Conservation (phyloP, 768 basidiomycete species). For the Termitomyces sp. region DNA sequence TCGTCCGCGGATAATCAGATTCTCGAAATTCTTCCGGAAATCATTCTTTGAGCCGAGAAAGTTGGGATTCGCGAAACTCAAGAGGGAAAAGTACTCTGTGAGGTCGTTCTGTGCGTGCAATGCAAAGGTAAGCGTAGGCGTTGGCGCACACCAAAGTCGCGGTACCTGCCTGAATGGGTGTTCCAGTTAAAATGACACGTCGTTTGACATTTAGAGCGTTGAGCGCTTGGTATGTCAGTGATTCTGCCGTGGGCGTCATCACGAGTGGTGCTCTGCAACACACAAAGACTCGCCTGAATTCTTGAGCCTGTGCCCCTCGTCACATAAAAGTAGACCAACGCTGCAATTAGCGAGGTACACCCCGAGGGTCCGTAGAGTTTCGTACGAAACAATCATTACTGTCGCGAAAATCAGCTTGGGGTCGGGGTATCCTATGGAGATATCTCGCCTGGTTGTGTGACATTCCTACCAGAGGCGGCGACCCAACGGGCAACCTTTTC, state of each 20-base stretch:
- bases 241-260: conserved; percentile 46
- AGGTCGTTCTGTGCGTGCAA: conserved; percentile 66
- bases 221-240: conserved; percentile 81
- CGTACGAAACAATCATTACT: conserved; percentile 99
- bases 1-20: conserved; percentile 83
- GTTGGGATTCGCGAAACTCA: conserved; percentile 91
- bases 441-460: conserved; percentile 79
- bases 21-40: conserved; percentile 94
- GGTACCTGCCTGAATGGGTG: conserved; percentile 75
- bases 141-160: conserved; percentile 2
- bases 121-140: background rate
- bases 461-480: conserved; percentile 79
- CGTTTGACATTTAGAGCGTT: conserved; percentile 81
- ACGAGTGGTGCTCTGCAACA: background rate
- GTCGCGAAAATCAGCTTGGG: background rate
- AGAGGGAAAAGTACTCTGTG: conserved; percentile 89
- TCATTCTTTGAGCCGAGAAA: conserved; percentile 85
- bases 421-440: background rate
- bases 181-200: conserved; percentile 91
- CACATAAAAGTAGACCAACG: conserved; percentile 91
- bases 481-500: conserved; percentile 87
- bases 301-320: conserved; percentile 96
- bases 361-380: conserved; percentile 81
- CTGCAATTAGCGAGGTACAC: conserved; percentile 71
- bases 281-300: conserved; percentile 66